These are phyloP conservation scores for Fusarium sp. DNA, from an alignment of 2,329 filamentous ascomycete species.

Conservation along the genomic window DNA sequence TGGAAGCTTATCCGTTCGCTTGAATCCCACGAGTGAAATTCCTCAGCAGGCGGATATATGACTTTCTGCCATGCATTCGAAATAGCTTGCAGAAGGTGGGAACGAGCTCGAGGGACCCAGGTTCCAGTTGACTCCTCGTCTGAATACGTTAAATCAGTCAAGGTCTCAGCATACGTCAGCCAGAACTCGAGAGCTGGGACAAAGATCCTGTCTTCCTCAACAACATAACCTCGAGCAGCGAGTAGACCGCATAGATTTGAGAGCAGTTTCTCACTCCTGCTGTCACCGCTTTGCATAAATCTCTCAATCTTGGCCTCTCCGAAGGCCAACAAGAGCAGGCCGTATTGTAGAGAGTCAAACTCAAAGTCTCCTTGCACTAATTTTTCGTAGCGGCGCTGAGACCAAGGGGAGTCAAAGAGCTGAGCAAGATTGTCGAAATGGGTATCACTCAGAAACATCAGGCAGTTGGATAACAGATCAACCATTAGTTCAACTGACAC, in stretches of 20 bases:
- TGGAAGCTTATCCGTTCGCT: slow-evolving; percentile 73
- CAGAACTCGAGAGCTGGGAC: slow-evolving; percentile 82
- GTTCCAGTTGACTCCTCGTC: slow-evolving; percentile 55
- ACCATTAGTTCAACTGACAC: slow-evolving; percentile 70
- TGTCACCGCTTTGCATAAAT: slow-evolving; percentile 63
- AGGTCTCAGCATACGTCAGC: slow-evolving; percentile 77
- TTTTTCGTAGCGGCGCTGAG: slow-evolving; percentile 62
- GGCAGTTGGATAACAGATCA: slow-evolving; percentile 72
- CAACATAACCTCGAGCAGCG: slow-evolving; percentile 71
- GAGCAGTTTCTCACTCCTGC: slow-evolving; percentile 63
- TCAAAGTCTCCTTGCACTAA: slow-evolving; percentile 69
- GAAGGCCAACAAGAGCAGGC: slow-evolving; percentile 73
- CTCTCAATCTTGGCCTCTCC: slow-evolving; percentile 71
- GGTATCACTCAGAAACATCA: slow-evolving; percentile 66
- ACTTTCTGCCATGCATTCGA: slow-evolving; percentile 75
- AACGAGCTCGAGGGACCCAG: slow-evolving; percentile 69
- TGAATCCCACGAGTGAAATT: slow-evolving; percentile 73
- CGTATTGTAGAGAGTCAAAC: slow-evolving; percentile 72
- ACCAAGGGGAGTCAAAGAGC: slow-evolving; percentile 70
- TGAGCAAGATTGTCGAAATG: slow-evolving; percentile 67
- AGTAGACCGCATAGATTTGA: slow-evolving; percentile 71
- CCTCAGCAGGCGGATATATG: slow-evolving; percentile 68
- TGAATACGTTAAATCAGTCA: slow-evolving; percentile 66
- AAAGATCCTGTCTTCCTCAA: slow-evolving; percentile 78
- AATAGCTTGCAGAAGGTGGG: slow-evolving; percentile 70